phyloP scores from a whole-genome alignment of 2,329 filamentous ascomycete species.

The Penicillium sp. region DNA sequence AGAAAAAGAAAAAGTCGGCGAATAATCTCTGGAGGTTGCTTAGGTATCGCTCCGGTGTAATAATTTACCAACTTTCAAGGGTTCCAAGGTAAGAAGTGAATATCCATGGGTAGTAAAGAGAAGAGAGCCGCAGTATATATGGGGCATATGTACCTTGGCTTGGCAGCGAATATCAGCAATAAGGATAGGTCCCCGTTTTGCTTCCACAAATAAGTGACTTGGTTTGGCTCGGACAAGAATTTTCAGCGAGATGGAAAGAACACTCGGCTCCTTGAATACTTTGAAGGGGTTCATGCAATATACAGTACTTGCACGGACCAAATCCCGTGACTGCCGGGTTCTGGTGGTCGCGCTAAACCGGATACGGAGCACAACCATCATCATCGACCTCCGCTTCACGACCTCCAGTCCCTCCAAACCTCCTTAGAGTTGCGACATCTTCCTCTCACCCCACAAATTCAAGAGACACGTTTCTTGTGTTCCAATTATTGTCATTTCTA shows the following conservation, averaged over 20 bases:
- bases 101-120: background rate
- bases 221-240: background rate
- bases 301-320: background rate
- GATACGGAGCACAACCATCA: conserved; percentile 23
- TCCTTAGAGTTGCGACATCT: conserved; percentile 6
- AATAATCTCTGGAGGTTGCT: background rate
- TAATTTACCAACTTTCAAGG: too few species aligned
- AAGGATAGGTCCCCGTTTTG: too few species aligned
- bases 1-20: background rate
- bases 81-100: background rate
- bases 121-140: background rate
- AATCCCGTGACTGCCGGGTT: conserved; percentile 30
- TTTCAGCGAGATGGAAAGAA: background rate
- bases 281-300: background rate
- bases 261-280: background rate
- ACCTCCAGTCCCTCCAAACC: conserved; percentile 6
- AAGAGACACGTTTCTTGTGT: conserved; percentile 8
- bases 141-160: background rate
- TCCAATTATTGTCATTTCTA: conserved; percentile 18
- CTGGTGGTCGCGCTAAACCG: conserved; percentile 26
- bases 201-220: background rate
- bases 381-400: conserved; percentile 24
- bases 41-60: background rate
- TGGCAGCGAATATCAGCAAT: background rate
- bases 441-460: background rate